Base-by-base conservation (phyloP, 306 rosid genomes). In the Trifolium fragiferum region DNA sequence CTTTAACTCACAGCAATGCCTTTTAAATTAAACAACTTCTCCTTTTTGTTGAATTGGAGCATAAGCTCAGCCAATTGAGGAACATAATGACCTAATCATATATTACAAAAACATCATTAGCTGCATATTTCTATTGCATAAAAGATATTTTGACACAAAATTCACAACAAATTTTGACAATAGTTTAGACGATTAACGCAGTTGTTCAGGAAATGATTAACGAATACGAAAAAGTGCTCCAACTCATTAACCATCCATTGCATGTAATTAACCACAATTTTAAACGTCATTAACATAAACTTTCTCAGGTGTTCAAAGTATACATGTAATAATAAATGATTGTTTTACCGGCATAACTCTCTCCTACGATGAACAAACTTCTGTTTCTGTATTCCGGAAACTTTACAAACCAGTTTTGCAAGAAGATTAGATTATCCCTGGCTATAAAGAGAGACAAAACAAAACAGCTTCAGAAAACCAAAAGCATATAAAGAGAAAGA, bases 11-110 rank as follows among this genome's bases (percentile, higher is more conserved):
- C 96, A 53, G 92, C 92, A 73, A 90, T 75, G 83, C 96, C 96
- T 84, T 86, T 87, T 23, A 90, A 80, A 72, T 82, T 87, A 82
- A 90, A 87, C 60, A 74, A 20, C 75, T 74, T 78, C 80, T 82
- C 83, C 77, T 79, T 87, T 64, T 77, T 74, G 81, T 90, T 87
- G 80, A 79, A 76, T 81, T 84, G 84, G 25, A 86, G 68, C 80
- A 90, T 86, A 47, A 86, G 90, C 73, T 82, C 82, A 66, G 96
- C 92, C 68, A 90, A 88, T 83, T 87, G 96, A 72, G 96, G 96
- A 82, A 87, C 89, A 80, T 90, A 90, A 69, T 90, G 96, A n/a
- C 96, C 96, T 90, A 47, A 75, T 21, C 32, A 57, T 41, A 62
- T 63, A 74, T 61, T 12, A 8, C 19, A 66, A 33, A 51, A 71